phyloP scores from a whole-genome alignment of 371 early-diverging fungal genomes.

The Gilbertella persicaria region DNA sequence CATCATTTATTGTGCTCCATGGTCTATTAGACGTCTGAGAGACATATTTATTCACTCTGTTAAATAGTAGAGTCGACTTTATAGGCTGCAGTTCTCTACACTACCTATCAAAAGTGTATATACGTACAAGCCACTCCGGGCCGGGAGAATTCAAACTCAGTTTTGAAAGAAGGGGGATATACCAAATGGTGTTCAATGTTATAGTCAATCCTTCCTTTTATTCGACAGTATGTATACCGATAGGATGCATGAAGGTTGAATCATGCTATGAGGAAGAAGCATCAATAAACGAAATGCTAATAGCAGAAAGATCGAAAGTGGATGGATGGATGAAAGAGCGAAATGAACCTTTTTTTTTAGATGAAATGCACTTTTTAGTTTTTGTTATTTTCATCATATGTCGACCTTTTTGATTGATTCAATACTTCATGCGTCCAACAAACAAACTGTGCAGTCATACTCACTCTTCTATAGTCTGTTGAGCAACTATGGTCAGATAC shows the following conservation, averaged over 20 bases:
- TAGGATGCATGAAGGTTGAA: constrained; percentile 17
- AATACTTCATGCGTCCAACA: not conserved
- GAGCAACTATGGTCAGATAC: constrained; percentile 58
- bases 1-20: no score
- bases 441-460: no score
- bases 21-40: no score
- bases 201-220: constrained; percentile 24
- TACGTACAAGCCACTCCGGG: not conserved
- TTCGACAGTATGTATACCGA: constrained; percentile 25
- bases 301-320: constrained; percentile 3
- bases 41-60: no score
- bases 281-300: not conserved
- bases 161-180: constrained; percentile 1
- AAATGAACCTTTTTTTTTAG: not conserved
- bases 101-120: no score
- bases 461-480: constrained; percentile 14
- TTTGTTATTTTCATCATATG: not conserved
- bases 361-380: not conserved
- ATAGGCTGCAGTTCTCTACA: no score
- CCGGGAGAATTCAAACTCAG: not conserved
- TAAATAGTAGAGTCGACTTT: no score
- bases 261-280: not conserved
- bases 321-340: not conserved
- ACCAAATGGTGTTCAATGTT: constrained; percentile 3
- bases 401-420: no score